Conservation (phyloP, 192 early-diverging fungal genomes). For the Coemansia furcata region DNA sequence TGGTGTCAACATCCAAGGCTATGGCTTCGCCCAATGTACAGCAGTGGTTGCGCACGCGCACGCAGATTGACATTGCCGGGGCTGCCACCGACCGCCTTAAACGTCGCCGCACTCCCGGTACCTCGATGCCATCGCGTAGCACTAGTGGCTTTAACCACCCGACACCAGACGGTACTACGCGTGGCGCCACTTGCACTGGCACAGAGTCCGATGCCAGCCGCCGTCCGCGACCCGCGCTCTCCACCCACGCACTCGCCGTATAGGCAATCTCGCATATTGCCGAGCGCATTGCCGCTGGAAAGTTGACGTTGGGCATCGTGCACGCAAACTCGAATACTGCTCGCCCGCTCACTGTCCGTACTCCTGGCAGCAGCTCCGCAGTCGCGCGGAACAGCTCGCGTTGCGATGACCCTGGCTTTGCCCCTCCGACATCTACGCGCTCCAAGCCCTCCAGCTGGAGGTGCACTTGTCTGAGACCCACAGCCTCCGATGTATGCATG, state of each 20-base stretch:
- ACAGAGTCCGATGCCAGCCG: conserved; percentile 24
- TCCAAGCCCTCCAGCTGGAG: conserved; percentile 52
- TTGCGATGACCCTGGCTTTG: conserved; percentile 32
- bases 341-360: conserved; percentile 6
- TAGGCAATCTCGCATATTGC: conserved; percentile 48
- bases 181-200: conserved; percentile 39
- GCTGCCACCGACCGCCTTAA: conserved; percentile 40
- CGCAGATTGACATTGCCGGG: conserved; percentile 51
- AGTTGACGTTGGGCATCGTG: conserved; percentile 53
- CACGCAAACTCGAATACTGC: conserved; percentile 37
- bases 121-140: conserved; percentile 50
- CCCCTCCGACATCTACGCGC: conserved; percentile 34
- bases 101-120: conserved; percentile 28
- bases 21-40: conserved; percentile 52
- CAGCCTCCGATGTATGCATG: conserved; percentile 31
- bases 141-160: conserved; percentile 54
- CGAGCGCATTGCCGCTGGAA: conserved; percentile 48
- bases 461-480: conserved; percentile 37
- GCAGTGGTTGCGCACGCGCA: conserved; percentile 53
- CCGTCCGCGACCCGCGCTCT: conserved; percentile 10
- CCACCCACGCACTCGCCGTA: conserved; percentile 28
- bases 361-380: conserved; percentile 35
- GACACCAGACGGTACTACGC: conserved; percentile 45
- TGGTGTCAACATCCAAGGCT: conserved; percentile 43
- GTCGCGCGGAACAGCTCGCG: conserved; percentile 30